phyloP scores from a whole-genome alignment of 2,329 filamentous ascomycete genomes.

The Talaromyces sp. region DNA sequence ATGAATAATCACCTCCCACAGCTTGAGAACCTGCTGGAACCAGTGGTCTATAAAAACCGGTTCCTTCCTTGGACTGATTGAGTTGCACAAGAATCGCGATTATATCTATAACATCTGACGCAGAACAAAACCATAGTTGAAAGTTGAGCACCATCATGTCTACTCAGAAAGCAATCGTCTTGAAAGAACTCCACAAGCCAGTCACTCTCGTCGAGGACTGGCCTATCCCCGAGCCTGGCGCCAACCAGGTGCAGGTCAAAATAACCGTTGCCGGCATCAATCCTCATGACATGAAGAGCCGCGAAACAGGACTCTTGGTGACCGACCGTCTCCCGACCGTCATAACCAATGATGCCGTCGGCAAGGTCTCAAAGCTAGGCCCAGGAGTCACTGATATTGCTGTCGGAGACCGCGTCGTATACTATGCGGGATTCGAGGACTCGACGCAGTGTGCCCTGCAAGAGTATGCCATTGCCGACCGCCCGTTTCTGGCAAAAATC shows the following conservation, averaged over 20 bases:
- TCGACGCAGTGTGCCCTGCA: constrained; percentile 25
- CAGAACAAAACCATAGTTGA: neutral
- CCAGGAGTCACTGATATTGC: constrained; percentile 18
- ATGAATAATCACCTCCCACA: neutral
- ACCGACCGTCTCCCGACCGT: constrained; percentile 23
- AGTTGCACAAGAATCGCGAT: no score
- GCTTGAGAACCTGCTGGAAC: no score
- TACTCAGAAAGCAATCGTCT: neutral
- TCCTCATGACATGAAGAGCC: constrained; percentile 36
- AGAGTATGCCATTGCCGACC: constrained; percentile 32
- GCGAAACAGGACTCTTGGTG: constrained; percentile 33
- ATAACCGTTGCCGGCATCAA: constrained; percentile 22
- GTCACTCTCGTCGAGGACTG: constrained; percentile 3
- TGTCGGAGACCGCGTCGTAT: constrained; percentile 25
- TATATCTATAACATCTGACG: no score
- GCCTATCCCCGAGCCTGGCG: constrained; percentile 25
- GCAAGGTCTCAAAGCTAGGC: constrained; percentile 24
- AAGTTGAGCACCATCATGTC: neutral
- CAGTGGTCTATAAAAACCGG: no score
- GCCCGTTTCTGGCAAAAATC: constrained; percentile 22
- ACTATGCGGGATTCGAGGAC: constrained; percentile 14
- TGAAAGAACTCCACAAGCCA: neutral
- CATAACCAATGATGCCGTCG: constrained; percentile 31
- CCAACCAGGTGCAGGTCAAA: constrained; percentile 31
- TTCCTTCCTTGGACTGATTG: no score